Base-by-base conservation (phyloP, 1,139 yeast species). In the Saccharomyces hybrid region DNA sequence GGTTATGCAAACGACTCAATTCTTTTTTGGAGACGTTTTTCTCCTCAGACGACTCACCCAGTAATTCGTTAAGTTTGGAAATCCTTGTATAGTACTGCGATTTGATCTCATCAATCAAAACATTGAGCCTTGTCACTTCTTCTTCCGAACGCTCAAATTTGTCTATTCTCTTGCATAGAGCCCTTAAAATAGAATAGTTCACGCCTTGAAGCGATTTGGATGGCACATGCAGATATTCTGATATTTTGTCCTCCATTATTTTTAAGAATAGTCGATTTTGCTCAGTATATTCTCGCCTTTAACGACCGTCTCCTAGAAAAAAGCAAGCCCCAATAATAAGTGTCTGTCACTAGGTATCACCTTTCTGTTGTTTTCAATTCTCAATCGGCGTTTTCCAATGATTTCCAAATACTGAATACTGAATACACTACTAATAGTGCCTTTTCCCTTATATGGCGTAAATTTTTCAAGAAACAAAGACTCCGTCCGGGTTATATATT, bases 21-120 rank as follows among this genome's bases (percentile, higher is more conserved):
- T 34, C 42, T 34, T 34, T 16, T 11, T 11, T 14, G 11, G 42
- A 16, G 16, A 16, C 16, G 9, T 34, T 14, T 16, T 34, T 16
- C 21, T 34, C 21, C 21, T 34, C 42, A 6, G 42, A 60, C 47
- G 5, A 65, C 62, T 14, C 72, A 69, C 46, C 71, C 69, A 34
- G 24, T 70, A 61, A 52, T 69, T 62, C 12, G 77, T 62, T 4
- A 67, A 63, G 2, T 69, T 67, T 42, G 72, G 74, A 6, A 68
- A 63, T 55, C 71, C 75, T 62, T 66, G 71, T 34, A 65, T 65
- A 28, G 68, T 34, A 71, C 5, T 66, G 64, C 52, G 78, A 83
- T 29, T 75, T 71, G 7, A 75, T 60, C 61, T 81, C 86, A 62
- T 84, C 89, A 54, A 75, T 71, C 52, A 78, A 77, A 26, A 83